phyloP scores from a whole-genome alignment of 2,329 filamentous ascomycete species.

The Alternaria sp. region DNA sequence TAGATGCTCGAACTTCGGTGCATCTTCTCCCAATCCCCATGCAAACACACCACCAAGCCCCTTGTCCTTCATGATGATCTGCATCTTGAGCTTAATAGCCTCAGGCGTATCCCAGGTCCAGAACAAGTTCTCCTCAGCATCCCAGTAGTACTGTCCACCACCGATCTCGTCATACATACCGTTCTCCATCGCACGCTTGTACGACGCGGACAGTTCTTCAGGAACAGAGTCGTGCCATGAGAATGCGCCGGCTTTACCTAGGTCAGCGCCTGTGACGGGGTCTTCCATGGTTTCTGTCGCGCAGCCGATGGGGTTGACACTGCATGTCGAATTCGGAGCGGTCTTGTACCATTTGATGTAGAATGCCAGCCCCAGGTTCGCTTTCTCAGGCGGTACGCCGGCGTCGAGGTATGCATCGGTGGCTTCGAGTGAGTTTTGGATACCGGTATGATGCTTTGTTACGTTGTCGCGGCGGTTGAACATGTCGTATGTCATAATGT shows the following conservation, averaged over 20 bases:
- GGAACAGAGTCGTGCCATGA: constrained; percentile 50
- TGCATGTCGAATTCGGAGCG: constrained; percentile 55
- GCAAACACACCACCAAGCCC: constrained; percentile 73
- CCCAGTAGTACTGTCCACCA: constrained; percentile 74
- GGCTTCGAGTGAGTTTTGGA: constrained; percentile 61
- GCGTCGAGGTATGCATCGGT: constrained; percentile 65
- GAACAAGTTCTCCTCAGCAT: constrained; percentile 64
- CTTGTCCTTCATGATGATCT: constrained; percentile 61
- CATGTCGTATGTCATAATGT: constrained; percentile 75
- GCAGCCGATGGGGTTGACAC: constrained; percentile 63
- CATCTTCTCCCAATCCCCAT: constrained; percentile 75
- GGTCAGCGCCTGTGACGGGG: constrained; percentile 63
- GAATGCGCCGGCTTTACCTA: constrained; percentile 63
- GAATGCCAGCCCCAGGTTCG: constrained; percentile 71
- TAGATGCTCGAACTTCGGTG: constrained; percentile 45
- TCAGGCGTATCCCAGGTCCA: constrained; percentile 74
- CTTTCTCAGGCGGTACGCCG: constrained; percentile 60
- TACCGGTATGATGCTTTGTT: constrained; percentile 69
- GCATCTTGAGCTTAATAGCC: constrained; percentile 68
- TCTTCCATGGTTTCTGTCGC: constrained; percentile 66
- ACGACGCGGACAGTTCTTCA: constrained; percentile 61
- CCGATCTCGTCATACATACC: constrained; percentile 63
- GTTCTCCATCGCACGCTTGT: constrained; percentile 58
- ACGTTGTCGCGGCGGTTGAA: constrained; percentile 70
- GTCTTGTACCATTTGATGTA: constrained; percentile 71